Evolutionary conservation across 2,329 filamentous ascomycete genomes (phyloP), one percentile per base, ranked within the genome.

Genomic region (Xylariaceae sp.): DNA sequence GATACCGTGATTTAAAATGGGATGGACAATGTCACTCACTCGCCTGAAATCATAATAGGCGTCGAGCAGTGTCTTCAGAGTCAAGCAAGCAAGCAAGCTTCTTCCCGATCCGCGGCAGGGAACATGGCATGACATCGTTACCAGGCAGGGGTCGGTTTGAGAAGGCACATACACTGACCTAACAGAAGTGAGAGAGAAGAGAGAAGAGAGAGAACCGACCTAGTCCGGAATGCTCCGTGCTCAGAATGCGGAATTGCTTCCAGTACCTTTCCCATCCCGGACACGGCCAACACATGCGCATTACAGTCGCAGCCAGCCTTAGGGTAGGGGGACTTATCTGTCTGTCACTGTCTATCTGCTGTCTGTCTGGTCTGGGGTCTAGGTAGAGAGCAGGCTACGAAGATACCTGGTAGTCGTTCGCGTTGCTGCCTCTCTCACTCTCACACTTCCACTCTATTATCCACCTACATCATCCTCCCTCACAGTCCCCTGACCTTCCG

Each of bases 191-290:
- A 13, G 11, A 8, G 37, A 42, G 4, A 42, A 42, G 37, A 42
- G 23, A 42, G 37, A 42, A 42, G 37, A 42, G 37, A 42, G 37
- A 42, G 11, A 30, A 30, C 1, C 23, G 5, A 30, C 23, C 23
- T 35, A 52, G 57, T 51, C 42, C 66, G 67, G 67, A 70, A 70
- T 71, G 65, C 63, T 65, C 66, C 62, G 65, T 65, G 44, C 62
- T 58, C 61, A 62, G 62, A 56, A 67, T 30, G 23, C 23, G 54
- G 53, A 18, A 57, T 18, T 51, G 11, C 42, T 6, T 45, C 42
- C 50, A 56, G 56, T 49, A 53, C 42, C 51, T 58, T 45, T 51
- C 34, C 30, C 30, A 51, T 54, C 65, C 68, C 59, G 67, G 66
- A 71, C 65, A 66, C 67, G 68, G 67, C 60, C 58, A n/a, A n/a